Percentiles rank a stretch among this genome's conserved stretches.
These are phyloP conservation scores for Emmonsiellopsis sp. DNA, from an alignment of 2,329 filamentous ascomycete genomes.

Conservation along the genomic window DNA sequence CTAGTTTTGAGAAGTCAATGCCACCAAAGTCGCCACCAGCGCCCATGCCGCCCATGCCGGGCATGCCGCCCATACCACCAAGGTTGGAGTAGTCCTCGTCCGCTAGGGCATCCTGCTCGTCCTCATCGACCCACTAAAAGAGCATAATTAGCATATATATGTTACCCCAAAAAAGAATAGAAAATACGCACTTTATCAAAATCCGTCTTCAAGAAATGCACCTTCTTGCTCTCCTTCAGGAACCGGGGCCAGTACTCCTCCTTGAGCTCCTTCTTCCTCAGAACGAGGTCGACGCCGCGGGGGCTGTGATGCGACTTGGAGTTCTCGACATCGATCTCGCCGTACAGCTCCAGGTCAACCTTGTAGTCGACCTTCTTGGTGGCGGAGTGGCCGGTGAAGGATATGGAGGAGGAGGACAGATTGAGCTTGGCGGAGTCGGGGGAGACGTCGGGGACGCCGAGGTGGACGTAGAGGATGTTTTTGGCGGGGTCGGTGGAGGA, in stretches of 20 bases:
- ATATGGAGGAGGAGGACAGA: constrained; percentile 65
- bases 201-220: constrained; percentile 96
- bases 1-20: constrained; percentile 91
- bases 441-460: constrained; percentile 78
- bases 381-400: constrained; percentile 73
- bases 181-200: constrained; percentile 71
- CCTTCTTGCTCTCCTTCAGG: constrained; percentile 79
- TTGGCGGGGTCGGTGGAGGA: constrained; percentile 67
- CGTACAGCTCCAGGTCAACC: constrained; percentile 79
- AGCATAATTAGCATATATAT: background rate
- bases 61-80: constrained; percentile 45
- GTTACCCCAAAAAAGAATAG: background rate
- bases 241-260: constrained; percentile 93
- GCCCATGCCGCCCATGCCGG: constrained; percentile 34
- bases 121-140: constrained; percentile 80
- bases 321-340: constrained; percentile 76
- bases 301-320: constrained; percentile 82
- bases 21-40: constrained; percentile 61
- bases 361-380: constrained; percentile 82
- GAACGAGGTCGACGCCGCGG: constrained; percentile 80
- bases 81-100: constrained; percentile 62
- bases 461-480: constrained; percentile 92
- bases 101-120: constrained; percentile 85
- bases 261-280: constrained; percentile 95
- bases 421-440: constrained; percentile 70